These are phyloP conservation scores for Phaeosphaeria sp. DNA, from an alignment of 2,329 filamentous ascomycete genomes.

Conservation along the genomic window DNA sequence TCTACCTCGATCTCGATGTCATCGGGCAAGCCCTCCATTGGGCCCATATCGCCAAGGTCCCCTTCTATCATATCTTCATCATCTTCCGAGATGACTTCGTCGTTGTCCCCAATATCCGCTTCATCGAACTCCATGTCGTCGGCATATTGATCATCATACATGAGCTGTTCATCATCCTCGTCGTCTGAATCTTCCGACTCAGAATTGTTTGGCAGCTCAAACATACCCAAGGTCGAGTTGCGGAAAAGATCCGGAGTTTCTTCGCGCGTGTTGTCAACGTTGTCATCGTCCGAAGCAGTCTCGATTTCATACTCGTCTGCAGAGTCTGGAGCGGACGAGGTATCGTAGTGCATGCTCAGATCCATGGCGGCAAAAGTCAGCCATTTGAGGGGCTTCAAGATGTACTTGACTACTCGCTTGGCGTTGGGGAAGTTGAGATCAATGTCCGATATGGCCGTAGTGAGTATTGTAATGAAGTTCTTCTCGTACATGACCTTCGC, in stretches of 20 bases:
- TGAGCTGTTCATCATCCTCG: slow-evolving; percentile 68
- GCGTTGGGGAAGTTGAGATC: slow-evolving; percentile 93
- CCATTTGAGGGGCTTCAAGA: slow-evolving; percentile 85
- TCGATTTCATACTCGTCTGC: slow-evolving; percentile 86
- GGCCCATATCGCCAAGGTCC: slow-evolving; percentile 82
- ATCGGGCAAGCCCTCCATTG: slow-evolving; percentile 68
- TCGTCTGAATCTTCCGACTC: slow-evolving; percentile 71
- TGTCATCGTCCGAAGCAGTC: slow-evolving; percentile 86
- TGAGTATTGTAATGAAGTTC: slow-evolving; percentile 87
- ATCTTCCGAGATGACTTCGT: slow-evolving; percentile 85
- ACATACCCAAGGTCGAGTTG: slow-evolving; percentile 93
- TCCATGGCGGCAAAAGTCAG: slow-evolving; percentile 87
- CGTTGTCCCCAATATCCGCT: slow-evolving; percentile 64
- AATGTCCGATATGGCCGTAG: slow-evolving; percentile 90
- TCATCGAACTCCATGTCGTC: slow-evolving; percentile 94
- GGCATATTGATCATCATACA: slow-evolving; percentile 89
- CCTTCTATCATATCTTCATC: slow-evolving; percentile 81
- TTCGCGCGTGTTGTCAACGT: slow-evolving; percentile 74
- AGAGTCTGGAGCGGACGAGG: slow-evolving; percentile 70
- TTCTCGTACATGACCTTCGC: slow-evolving; percentile 98
- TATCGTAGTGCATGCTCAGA: slow-evolving; percentile 80
- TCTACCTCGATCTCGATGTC: slow-evolving; percentile 85
- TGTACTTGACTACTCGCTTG: slow-evolving; percentile 95
- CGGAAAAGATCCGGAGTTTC: slow-evolving; percentile 97
- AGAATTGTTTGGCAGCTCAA: slow-evolving; percentile 83